Conservation (phyloP, 2,329 filamentous ascomycete genomes). For the Bipolaris victoriae region DNA sequence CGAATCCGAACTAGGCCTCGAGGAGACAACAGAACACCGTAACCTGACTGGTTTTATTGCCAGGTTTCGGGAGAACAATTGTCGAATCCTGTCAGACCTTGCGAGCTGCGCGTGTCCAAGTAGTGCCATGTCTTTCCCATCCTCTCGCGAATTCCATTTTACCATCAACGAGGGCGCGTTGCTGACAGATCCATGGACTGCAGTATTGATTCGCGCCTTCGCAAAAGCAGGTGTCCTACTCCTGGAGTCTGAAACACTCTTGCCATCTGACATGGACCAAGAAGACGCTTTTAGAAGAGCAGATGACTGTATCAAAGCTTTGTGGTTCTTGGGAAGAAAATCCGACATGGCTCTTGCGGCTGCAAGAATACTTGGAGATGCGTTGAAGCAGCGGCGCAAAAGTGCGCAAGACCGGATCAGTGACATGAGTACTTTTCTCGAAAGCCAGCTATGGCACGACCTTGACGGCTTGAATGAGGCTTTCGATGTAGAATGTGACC, state of each 20-base stretch:
- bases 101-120: slow-evolving; percentile 54
- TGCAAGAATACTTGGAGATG: slow-evolving; percentile 48
- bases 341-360: slow-evolving; percentile 58
- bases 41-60: slow-evolving; percentile 44
- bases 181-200: slow-evolving; percentile 67
- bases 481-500: slow-evolving; percentile 28
- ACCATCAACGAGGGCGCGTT: slow-evolving; percentile 62
- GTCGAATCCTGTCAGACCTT: slow-evolving; percentile 56
- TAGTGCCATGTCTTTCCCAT: slow-evolving; percentile 34
- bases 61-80: slow-evolving; percentile 54
- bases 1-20: slow-evolving; percentile 37
- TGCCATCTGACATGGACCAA: slow-evolving; percentile 13
- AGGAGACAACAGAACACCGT: slow-evolving; percentile 34
- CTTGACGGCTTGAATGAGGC: slow-evolving; percentile 28
- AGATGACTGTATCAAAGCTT: slow-evolving; percentile 59
- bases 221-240: slow-evolving; percentile 54
- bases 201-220: slow-evolving; percentile 61
- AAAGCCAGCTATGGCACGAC: slow-evolving; percentile 36
- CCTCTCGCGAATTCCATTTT: slow-evolving; percentile 57
- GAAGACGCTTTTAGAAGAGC: slow-evolving; percentile 49
- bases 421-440: slow-evolving; percentile 34
- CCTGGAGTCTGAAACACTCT: slow-evolving; percentile 45
- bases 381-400: slow-evolving; percentile 37
- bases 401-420: slow-evolving; percentile 28
- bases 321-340: slow-evolving; percentile 63